Conservation (phyloP, 2,329 filamentous ascomycete species). For the Botrytis byssoidea region DNA sequence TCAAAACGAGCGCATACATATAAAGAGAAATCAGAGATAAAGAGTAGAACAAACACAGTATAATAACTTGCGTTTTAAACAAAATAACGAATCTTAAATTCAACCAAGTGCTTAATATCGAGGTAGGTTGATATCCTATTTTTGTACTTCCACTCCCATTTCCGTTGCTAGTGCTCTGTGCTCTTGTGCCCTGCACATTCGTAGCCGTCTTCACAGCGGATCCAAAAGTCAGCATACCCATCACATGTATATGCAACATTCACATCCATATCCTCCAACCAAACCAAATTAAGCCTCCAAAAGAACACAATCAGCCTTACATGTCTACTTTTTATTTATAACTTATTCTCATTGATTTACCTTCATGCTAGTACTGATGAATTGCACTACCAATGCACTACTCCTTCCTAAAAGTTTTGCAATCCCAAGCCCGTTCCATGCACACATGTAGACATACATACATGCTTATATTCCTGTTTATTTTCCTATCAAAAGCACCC, state of each 20-base stretch:
- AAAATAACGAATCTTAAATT: neutral
- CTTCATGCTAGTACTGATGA: neutral
- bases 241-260: neutral
- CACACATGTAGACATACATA: neutral
- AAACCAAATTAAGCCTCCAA: neutral
- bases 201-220: neutral
- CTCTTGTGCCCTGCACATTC: neutral
- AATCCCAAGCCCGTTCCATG: neutral
- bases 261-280: neutral
- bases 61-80: neutral
- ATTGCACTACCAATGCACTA: slow-evolving; percentile 2
- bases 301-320: neutral
- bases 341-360: neutral
- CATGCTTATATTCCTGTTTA: neutral
- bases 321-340: neutral
- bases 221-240: neutral
- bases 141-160: neutral
- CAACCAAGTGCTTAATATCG: neutral
- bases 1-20: neutral
- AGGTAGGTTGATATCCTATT: neutral
- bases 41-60: neutral
- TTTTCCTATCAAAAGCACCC: slow-evolving; percentile 12
- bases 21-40: neutral
- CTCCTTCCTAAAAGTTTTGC: neutral
- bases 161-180: neutral